Evolutionary conservation across 1,139 yeast genomes (phyloP).

Genomic region (Suhomyces maxii): DNA sequence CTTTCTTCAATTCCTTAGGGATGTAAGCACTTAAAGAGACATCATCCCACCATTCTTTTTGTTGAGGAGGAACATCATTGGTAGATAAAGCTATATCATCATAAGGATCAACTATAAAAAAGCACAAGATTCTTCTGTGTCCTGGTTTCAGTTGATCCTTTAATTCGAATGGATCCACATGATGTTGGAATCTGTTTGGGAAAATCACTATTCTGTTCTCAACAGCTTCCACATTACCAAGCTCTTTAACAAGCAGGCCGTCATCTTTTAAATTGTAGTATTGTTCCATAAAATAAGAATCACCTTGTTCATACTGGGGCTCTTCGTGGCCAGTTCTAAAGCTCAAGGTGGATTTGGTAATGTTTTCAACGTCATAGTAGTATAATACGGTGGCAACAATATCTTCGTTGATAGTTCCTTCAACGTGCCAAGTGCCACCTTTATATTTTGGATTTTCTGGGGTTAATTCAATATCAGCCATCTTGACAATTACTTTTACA

Average conservation of each 20-base stretch:
- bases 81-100: conserved; percentile 30
- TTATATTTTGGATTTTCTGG: conserved; percentile 40
- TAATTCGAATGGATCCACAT: conserved; percentile 40
- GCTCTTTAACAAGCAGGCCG: not conserved
- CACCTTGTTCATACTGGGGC: conserved; percentile 40
- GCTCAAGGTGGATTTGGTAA: conserved; percentile 34
- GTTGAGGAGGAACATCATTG: conserved; percentile 43
- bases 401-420: conserved; percentile 44
- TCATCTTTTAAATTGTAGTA: conserved; percentile 14
- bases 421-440: conserved; percentile 51
- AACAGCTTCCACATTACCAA: conserved; percentile 28
- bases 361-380: conserved; percentile 45
- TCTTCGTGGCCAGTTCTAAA: conserved; percentile 35
- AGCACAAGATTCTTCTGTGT: conserved; percentile 41
- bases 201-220: conserved; percentile 36
- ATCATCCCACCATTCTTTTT: conserved; percentile 35
- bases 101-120: conserved; percentile 41
- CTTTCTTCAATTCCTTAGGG: conserved; percentile 2
- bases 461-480: conserved; percentile 44
- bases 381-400: conserved; percentile 45
- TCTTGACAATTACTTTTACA: conserved; percentile 40
- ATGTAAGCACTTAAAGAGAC: conserved; percentile 3
- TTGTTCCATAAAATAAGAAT: conserved; percentile 22
- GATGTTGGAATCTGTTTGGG: conserved; percentile 44
- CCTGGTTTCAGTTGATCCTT: conserved; percentile 37